A percentile compares a stretch with the other conserved stretches of the same genome.
Evolutionary conservation across 2,329 filamentous ascomycete species (phyloP).

Genomic region (Colletotrichum sp.): DNA sequence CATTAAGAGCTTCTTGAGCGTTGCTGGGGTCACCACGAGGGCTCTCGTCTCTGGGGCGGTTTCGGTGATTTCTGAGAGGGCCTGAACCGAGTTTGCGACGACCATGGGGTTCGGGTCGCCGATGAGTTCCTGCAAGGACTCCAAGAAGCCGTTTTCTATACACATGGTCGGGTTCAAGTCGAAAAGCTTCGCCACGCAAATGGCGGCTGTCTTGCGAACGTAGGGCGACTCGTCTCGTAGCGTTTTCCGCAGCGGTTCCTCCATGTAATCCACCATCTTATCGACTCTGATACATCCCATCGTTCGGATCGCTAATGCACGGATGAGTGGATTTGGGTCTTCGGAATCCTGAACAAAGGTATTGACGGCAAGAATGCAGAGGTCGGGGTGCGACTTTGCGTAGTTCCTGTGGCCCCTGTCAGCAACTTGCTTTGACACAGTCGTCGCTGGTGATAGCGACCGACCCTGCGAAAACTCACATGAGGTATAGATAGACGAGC

Average conservation of each 20-base stretch:
- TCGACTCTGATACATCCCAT: slow-evolving; percentile 99
- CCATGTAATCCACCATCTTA: slow-evolving; percentile 99
- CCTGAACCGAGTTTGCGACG: slow-evolving; percentile 95
- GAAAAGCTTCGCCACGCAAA: slow-evolving; percentile 97
- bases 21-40: slow-evolving; percentile 79
- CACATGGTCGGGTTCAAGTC: slow-evolving; percentile 93
- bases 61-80: slow-evolving; percentile 89
- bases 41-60: slow-evolving; percentile 89
- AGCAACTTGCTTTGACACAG: slow-evolving; percentile 18
- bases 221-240: slow-evolving; percentile 97
- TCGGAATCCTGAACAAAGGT: slow-evolving; percentile 99
- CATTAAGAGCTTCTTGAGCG: slow-evolving; percentile 94
- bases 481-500: slow-evolving; percentile 96
- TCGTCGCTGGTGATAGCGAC: neutral
- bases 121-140: slow-evolving; percentile 92
- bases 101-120: slow-evolving; percentile 99
- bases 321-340: slow-evolving; percentile 94
- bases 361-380: slow-evolving; percentile 98
- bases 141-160: slow-evolving; percentile 94
- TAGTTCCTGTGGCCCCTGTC: slow-evolving; percentile 76
- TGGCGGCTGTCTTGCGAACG: slow-evolving; percentile 95
- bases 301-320: slow-evolving; percentile 93
- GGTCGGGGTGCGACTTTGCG: slow-evolving; percentile 96
- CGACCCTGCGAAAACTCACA: slow-evolving; percentile 62
- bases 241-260: slow-evolving; percentile 95